Conservation (phyloP, 2,329 filamentous ascomycete genomes). For the Cladophialophora yegresii region DNA sequence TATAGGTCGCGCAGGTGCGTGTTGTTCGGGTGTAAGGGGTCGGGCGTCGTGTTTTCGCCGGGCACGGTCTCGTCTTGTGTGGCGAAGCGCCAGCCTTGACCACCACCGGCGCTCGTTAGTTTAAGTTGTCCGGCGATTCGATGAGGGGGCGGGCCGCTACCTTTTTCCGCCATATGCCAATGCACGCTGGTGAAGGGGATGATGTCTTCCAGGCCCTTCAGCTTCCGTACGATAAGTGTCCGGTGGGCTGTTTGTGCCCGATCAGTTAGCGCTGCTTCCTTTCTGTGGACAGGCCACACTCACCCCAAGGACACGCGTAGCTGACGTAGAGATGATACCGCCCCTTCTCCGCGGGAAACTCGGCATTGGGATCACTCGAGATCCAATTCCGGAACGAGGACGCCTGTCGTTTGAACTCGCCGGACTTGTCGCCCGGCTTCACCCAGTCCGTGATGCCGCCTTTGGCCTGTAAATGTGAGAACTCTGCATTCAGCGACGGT, state of each 20-base stretch:
- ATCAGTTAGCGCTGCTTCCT: conserved; percentile 11
- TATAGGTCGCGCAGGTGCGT: conserved; percentile 78
- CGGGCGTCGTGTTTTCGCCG: conserved; percentile 56
- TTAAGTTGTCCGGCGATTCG: background rate
- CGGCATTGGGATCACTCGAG: conserved; percentile 67
- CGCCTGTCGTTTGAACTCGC: conserved; percentile 88
- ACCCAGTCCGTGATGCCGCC: conserved; percentile 81
- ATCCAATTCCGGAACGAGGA: conserved; percentile 82
- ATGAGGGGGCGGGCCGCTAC: conserved; percentile 44
- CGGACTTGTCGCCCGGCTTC: conserved; percentile 64
- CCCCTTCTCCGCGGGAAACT: conserved; percentile 81
- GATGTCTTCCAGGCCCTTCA: conserved; percentile 89
- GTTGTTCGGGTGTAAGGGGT: conserved; percentile 65
- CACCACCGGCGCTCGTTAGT: background rate
- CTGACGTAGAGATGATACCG: conserved; percentile 94
- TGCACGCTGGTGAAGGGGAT: conserved; percentile 81
- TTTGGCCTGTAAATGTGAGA: conserved; percentile 31
- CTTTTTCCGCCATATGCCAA: conserved; percentile 77
- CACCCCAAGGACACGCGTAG: conserved; percentile 88
- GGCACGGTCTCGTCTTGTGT: conserved; percentile 62
- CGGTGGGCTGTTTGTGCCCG: conserved; percentile 64
- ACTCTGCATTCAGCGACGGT: conserved; percentile 15
- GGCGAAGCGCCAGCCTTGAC: conserved; percentile 79
- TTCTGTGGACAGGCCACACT: conserved; percentile 33
- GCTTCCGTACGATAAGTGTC: conserved; percentile 79